Conservation (phyloP, 2,329 filamentous ascomycete genomes). For the Verticillium isaacii region DNA sequence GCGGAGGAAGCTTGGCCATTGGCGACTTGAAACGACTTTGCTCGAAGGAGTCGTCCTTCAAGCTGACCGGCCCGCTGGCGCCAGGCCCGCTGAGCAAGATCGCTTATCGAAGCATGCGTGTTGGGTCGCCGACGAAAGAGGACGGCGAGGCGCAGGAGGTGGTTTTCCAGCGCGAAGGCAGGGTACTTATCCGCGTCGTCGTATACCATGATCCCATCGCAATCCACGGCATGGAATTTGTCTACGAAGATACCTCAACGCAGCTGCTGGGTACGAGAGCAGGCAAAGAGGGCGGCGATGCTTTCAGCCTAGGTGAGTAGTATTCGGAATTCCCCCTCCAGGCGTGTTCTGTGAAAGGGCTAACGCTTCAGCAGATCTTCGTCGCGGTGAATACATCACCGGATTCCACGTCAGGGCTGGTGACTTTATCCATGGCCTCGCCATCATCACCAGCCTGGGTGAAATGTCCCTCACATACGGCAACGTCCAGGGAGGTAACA, state of each 20-base stretch:
- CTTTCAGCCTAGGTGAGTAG: constrained; percentile 70
- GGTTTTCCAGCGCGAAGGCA: constrained; percentile 68
- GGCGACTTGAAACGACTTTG: constrained; percentile 69
- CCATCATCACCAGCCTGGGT: constrained; percentile 85
- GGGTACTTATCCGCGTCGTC: constrained; percentile 69
- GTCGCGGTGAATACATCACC: constrained; percentile 78
- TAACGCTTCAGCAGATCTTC: constrained; percentile 57
- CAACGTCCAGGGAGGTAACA: constrained; percentile 71
- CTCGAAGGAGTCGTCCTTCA: constrained; percentile 68
- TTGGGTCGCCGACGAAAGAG: constrained; percentile 68
- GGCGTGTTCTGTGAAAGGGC: neutral
- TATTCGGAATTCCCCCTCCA: neutral
- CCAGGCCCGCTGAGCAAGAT: constrained; percentile 55
- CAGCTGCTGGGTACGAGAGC: constrained; percentile 84
- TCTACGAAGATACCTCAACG: constrained; percentile 80
- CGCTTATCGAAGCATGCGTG: constrained; percentile 70
- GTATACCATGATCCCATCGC: constrained; percentile 68
- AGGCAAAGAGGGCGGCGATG: constrained; percentile 63
- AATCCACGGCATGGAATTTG: constrained; percentile 84
- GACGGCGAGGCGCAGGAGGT: constrained; percentile 67
- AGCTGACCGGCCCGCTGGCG: constrained; percentile 60
- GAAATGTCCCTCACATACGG: constrained; percentile 82
- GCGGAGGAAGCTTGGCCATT: constrained; percentile 68
- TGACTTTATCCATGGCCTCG: constrained; percentile 80
- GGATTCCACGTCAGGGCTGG: constrained; percentile 82